A percentile compares a stretch with the other conserved stretches of the same genome.
Evolutionary conservation across 176 grass and related monocot genomes (phyloP).

Genomic region (sorghum (Sorghum bicolor)): DNA sequence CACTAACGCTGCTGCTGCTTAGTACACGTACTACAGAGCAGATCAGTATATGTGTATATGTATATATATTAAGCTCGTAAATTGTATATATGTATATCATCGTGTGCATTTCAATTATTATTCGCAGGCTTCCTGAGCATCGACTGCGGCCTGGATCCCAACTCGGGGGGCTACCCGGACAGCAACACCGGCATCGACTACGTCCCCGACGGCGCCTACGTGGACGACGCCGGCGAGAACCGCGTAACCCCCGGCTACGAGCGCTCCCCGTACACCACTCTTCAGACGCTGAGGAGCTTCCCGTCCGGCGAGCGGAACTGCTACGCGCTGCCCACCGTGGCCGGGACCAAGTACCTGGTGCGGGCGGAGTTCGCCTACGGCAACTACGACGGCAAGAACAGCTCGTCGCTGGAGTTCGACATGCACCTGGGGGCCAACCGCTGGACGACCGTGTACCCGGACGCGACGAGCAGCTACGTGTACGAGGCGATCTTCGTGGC

Average conservation of each 20-base stretch:
- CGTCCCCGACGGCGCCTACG: background rate
- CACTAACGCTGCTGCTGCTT: too few species aligned
- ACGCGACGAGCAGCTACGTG: too few species aligned
- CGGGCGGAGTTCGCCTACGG: background rate
- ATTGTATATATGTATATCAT: too few species aligned
- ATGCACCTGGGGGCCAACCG: constrained; percentile 6
- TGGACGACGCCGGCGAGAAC: constrained; percentile 3
- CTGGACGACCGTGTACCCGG: background rate
- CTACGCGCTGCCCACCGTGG: constrained; percentile 13
- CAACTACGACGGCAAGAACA: constrained; percentile 36
- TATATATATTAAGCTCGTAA: too few species aligned
- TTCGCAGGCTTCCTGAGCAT: background rate
- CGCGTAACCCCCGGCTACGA: background rate
- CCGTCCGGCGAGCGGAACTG: constrained; percentile 20
- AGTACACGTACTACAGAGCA: too few species aligned
- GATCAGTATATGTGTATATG: too few species aligned
- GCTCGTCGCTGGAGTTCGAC: constrained; percentile 17
- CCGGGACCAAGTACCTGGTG: constrained; percentile 12
- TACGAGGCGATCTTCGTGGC: constrained; percentile 17
- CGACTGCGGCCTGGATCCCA: background rate
- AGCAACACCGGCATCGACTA: background rate
- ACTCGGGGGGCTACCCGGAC: background rate
- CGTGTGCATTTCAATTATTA: too few species aligned
- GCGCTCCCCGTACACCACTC: background rate
- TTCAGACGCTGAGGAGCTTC: constrained; percentile 34